Evolutionary conservation across 2,329 filamentous ascomycete genomes (phyloP), one percentile per base, ranked within the genome.

Genomic region (Phaeosphaeriaceae sp.): DNA sequence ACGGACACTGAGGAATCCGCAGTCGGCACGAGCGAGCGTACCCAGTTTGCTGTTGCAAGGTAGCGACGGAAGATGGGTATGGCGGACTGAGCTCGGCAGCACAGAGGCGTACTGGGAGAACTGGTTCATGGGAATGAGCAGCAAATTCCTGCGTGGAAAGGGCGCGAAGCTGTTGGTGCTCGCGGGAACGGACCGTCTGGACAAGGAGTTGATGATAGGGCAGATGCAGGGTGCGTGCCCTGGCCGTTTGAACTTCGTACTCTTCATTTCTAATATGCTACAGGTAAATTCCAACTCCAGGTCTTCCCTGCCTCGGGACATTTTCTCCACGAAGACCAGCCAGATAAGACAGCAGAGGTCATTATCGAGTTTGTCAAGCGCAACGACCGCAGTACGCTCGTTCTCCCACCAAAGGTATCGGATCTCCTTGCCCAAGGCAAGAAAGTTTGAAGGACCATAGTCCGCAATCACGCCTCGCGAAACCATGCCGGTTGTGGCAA

Each of bases 241-340:
- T 41, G 27, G 11, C 15, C 40, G 27, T 21, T 50, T 53, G 45
- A 21, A 22, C 40, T 48, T 48, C 48, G 27, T 53, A 15, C 31
- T n/a, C 27, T n/a, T 58, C 33, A 22, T 54, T 53, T 62, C 69
- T 76, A 61, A 75, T 46, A 45, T 49, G 47, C 27, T 48, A 15
- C 88, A 90, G 82, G 93, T 5, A 98, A 98, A 83, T 99, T 98
- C 74, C 93, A 96, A 56, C 82, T 99, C 47, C 91, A 97, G 68
- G 93, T 99, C 7, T 91, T 98, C 69, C 93, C 95, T 0, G 92
- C 97, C 74, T 93, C 95, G 1, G 95, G 95, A 0, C 95, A 99
- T 76, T 99, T 99, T 72, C 88, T 99, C 55, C 95, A 99, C 65
- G 95, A 99, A 77, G 95, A 99, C 76, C 85, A 94, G 50, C 93